Evolutionary conservation across 2,329 filamentous ascomycete genomes (phyloP).

Genomic region (Podosphaera xanthii): DNA sequence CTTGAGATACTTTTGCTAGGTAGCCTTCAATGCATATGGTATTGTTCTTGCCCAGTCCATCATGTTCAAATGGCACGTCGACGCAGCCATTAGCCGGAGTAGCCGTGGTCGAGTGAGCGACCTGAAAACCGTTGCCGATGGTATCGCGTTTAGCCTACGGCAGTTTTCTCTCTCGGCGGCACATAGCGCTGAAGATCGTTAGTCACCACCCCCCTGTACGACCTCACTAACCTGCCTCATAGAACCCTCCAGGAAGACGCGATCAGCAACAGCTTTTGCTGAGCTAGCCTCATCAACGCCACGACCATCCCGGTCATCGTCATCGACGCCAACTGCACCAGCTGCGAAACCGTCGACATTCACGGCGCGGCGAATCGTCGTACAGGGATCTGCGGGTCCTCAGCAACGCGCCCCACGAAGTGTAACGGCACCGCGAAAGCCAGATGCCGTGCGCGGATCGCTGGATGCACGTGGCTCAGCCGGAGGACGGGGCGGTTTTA

Average conservation of each 20-base stretch:
- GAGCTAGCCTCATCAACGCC: slow-evolving; percentile 12
- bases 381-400: not conserved
- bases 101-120: slow-evolving; percentile 7
- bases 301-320: slow-evolving; percentile 5
- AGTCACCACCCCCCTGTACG: not conserved
- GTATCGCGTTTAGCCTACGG: slow-evolving; percentile 15
- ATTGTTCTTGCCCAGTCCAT: not conserved
- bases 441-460: not conserved
- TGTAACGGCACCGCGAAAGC: not conserved
- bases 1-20: not conserved
- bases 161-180: slow-evolving; percentile 14
- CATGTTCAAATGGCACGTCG: slow-evolving; percentile 18
- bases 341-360: not conserved
- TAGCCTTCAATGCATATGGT: too few species aligned
- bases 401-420: not conserved
- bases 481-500: slow-evolving; percentile 5
- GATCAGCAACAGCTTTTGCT: slow-evolving; percentile 9
- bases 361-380: not conserved
- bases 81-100: slow-evolving; percentile 14
- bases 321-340: slow-evolving; percentile 4
- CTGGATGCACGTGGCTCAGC: not conserved
- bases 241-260: not conserved
- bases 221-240: not conserved
- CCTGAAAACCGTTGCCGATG: slow-evolving; percentile 9
- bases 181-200: slow-evolving; percentile 8